Evolutionary conservation across 2,329 filamentous ascomycete species (phyloP), one percentile per base, ranked within the genome.

Genomic region (Torrubiellomyces zombiae): DNA sequence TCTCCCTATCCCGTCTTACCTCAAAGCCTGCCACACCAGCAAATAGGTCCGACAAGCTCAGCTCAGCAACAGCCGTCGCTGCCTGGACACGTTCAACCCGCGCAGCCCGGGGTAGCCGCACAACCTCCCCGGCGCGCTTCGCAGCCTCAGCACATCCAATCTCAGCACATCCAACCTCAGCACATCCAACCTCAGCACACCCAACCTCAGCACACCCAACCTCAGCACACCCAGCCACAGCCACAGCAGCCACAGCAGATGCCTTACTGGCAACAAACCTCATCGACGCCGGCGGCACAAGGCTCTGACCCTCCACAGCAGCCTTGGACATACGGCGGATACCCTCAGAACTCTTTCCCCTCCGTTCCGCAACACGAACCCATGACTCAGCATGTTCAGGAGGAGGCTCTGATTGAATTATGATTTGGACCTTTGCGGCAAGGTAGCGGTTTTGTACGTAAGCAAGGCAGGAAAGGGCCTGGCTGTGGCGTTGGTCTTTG

Each of bases 341-440:
- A 69, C 38, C 53, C 49, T 3, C 67, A 69, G 39, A 66, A 74
- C 14, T 54, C 63, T 3, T 80, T 81, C 39, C 76, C 77, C 2
- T 57, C 65, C 3, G 60, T 67, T 15, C 69, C 66, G 9, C 51
- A 53, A 26, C 60, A 50, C 24, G 53, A 55, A 21, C 51, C 49
- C 3, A 32, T 42, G 14, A 43, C 45, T 32, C 40, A 60, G 39
- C 65, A 64, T 9, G 62, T 56, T 1, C 62, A 76, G 23, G 79
- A 86, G 49, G 80, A 86, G 50, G 76, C 72, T 30, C 51, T 89
- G 40, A 89, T 89, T 49, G 80, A 89, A 48, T 58, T 86, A 32
- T 85, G 37, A 43, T 18, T 7, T n/a, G n/a, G n/a, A n/a, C n/a
- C n/a, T n/a, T n/a, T 11, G 23, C 9, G 3, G 17, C 7, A 9